Evolutionary conservation across 2,329 filamentous ascomycete species (phyloP).

Genomic region (Clonostachys rhizophaga): DNA sequence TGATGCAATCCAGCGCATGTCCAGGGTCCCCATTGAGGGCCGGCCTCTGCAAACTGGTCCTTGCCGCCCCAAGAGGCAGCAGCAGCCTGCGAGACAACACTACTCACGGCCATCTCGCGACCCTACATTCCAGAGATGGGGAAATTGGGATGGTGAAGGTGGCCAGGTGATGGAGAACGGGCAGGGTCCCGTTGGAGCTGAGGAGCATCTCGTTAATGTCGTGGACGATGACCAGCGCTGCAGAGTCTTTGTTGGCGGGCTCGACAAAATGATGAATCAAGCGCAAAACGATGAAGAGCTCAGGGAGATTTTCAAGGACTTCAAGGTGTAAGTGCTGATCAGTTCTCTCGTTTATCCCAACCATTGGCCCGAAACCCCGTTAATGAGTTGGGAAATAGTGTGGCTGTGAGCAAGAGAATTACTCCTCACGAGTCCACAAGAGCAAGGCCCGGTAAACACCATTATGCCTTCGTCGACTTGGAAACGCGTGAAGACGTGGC

Average conservation of each 20-base stretch:
- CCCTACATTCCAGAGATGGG: constrained; percentile 32
- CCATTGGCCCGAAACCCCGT: constrained; percentile 8
- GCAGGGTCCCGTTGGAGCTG: constrained; percentile 16
- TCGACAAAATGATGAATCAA: constrained; percentile 43
- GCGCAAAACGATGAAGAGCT: constrained; percentile 39
- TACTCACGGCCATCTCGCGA: constrained; percentile 6
- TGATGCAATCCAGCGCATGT: constrained; percentile 1
- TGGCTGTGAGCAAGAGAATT: constrained; percentile 43
- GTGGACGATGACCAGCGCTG: constrained; percentile 20
- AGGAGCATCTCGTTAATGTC: constrained; percentile 22
- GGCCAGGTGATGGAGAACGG: constrained; percentile 5
- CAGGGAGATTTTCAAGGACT: constrained; percentile 37
- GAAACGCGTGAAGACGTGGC: constrained; percentile 47
- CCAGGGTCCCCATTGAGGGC: constrained; percentile 41
- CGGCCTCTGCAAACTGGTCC: constrained; percentile 61
- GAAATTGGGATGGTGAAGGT: constrained; percentile 28
- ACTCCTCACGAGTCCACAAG: constrained; percentile 52
- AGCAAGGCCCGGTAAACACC: constrained; percentile 46
- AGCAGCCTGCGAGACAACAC: background rate
- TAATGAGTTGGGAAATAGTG: constrained; percentile 10
- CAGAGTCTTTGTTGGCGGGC: constrained; percentile 45
- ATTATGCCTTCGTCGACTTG: constrained; percentile 66
- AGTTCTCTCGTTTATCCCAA: background rate
- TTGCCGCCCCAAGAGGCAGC: constrained; percentile 48
- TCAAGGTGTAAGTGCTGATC: constrained; percentile 27